Base-by-base conservation (phyloP, 768 basidiomycete species). In the Pleurotus citrinopileatus region DNA sequence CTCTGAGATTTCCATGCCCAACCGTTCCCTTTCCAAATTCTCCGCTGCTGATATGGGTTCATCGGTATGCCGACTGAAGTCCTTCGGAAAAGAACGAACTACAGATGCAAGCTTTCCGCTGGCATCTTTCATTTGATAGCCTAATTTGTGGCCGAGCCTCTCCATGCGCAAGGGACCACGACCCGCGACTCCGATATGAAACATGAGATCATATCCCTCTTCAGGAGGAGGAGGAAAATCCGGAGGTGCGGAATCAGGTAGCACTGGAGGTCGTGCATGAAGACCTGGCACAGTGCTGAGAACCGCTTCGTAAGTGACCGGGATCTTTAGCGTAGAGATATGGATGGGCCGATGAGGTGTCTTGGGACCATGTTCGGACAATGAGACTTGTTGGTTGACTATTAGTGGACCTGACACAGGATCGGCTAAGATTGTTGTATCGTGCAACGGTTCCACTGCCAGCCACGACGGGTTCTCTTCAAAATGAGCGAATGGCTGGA, bases 391-490 rank as follows among this genome's bases (percentile, higher is more conserved):
- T 37, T 60, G 60, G 28, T 66, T 64, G 51, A 63, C 57, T 23
- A 60, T 61, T 42, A 63, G 56, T 28, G 67, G 58, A 25, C 63
- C 65, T 26, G 61, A 55, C 22, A 69, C 60, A 7, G 69, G 60
- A 58, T 80, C 74, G 23, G 74, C 67, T 22, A 64, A 68, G 7
- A 87, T 67, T 54, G 80, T 60, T 37, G 72, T 69, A 63, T 87
- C 80, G 60, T 87, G 82, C 19, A 89, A 72, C 8, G 81, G 74
- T 56, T 78, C 70, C 9, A 84, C 85, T 28, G 86, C 86, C 5
- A 84, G 73, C 87, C 87, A 89, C 19, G 87, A 88, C 2, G 87
- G 87, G 61, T 89, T 89, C 53, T 75, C 74, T 47, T 70, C 61
- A 60, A 78, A 79, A 17, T 79, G 76, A 47, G 73, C 66, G 65